phyloP scores from a whole-genome alignment of 2,329 filamentous ascomycete species.

The Periconia macrospinosa region DNA sequence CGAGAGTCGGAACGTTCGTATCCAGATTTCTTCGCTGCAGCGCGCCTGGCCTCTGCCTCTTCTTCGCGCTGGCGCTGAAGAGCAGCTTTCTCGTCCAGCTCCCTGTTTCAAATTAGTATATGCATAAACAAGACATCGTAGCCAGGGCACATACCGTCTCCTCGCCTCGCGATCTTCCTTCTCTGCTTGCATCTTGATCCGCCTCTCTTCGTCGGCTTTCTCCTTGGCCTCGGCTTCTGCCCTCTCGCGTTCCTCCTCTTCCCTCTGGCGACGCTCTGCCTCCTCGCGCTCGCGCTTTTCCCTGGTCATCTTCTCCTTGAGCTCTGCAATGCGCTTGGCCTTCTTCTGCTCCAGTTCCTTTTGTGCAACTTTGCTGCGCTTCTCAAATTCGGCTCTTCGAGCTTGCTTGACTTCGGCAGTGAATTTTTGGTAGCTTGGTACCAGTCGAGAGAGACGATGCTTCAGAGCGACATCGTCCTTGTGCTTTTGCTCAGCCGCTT shows the following conservation, averaged over 20 bases:
- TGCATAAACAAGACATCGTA: constrained; percentile 8
- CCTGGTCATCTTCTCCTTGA: constrained; percentile 77
- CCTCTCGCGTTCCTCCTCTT: constrained; percentile 81
- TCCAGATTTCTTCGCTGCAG: constrained; percentile 61
- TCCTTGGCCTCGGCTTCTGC: constrained; percentile 86
- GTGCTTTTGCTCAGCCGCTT: constrained; percentile 84
- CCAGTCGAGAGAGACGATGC: constrained; percentile 83
- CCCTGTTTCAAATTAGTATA: constrained; percentile 50
- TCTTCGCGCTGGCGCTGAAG: constrained; percentile 82
- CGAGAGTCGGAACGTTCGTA: constrained; percentile 38
- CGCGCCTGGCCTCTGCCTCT: constrained; percentile 77
- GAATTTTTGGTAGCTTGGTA: constrained; percentile 84
- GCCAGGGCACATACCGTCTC: constrained; percentile 53
- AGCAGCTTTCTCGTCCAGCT: constrained; percentile 63
- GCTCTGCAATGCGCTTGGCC: constrained; percentile 81
- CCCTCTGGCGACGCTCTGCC: constrained; percentile 72
- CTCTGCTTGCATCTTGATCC: constrained; percentile 73
- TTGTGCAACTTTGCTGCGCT: constrained; percentile 86
- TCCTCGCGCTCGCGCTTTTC: constrained; percentile 87
- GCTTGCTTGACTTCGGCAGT: constrained; percentile 79
- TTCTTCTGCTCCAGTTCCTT: constrained; percentile 93
- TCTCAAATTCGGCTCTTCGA: constrained; percentile 94
- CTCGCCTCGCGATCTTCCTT: constrained; percentile 62
- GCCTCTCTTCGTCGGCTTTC: constrained; percentile 76
- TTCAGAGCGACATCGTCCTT: constrained; percentile 90